These are phyloP conservation scores for Lactarius sanguifluus DNA, from an alignment of 768 basidiomycete species.

Conservation along the genomic window DNA sequence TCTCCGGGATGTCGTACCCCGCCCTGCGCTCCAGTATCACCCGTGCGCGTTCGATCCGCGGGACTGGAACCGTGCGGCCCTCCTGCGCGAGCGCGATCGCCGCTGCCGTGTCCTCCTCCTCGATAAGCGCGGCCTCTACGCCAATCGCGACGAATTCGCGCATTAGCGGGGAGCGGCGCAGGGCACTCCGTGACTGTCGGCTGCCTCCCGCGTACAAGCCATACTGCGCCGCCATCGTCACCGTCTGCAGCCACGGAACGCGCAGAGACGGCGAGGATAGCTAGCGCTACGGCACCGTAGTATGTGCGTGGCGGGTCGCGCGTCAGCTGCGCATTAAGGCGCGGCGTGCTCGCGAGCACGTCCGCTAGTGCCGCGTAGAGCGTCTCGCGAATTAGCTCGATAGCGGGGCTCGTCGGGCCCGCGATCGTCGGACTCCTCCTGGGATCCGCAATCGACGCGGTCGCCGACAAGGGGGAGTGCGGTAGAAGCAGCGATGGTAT, in stretches of 20 bases:
- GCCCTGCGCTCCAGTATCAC: slow-evolving; percentile 59
- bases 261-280: slow-evolving; percentile 67
- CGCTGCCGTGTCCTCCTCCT: slow-evolving; percentile 51
- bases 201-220: slow-evolving; percentile 38
- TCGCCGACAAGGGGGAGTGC: no score
- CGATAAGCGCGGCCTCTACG: slow-evolving; percentile 46
- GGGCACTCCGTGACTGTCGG: slow-evolving; percentile 66
- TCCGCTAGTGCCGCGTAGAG: slow-evolving; percentile 81
- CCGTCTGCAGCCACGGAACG: slow-evolving; percentile 50
- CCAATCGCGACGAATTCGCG: slow-evolving; percentile 58
- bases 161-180: slow-evolving; percentile 64
- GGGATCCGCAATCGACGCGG: no score
- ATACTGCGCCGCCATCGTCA: slow-evolving; percentile 21
- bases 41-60: slow-evolving; percentile 59
- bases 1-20: no score
- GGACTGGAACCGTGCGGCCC: slow-evolving; percentile 40
- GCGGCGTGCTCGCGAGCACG: slow-evolving; percentile 54
- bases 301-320: slow-evolving; percentile 71
- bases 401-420: slow-evolving; percentile 51
- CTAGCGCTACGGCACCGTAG: slow-evolving; percentile 72
- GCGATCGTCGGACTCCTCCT: slow-evolving; percentile 35
- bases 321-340: slow-evolving; percentile 55
- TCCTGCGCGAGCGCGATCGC: slow-evolving; percentile 47
- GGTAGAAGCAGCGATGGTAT: no score
- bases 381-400: slow-evolving; percentile 82